Evolutionary conservation across 1,139 yeast species (phyloP), one percentile per base, ranked within the genome.

Genomic region (Yamadazyma sp.): DNA sequence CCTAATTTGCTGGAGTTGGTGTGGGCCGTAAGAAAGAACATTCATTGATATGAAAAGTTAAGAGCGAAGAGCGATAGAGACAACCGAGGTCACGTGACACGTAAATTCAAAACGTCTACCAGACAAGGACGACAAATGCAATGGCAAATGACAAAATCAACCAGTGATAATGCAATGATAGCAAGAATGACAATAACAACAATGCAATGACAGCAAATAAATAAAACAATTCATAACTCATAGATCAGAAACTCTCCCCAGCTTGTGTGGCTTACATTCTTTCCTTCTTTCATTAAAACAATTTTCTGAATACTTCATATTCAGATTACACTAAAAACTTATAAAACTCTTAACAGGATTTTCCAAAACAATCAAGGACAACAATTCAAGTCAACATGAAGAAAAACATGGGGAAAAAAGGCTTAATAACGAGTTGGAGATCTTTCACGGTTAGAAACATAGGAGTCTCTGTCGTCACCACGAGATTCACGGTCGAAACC

Each of bases 341-440:
- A 33, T 33, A 33, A 27, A 33, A 33, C 35, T 26, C 12, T 33
- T 33, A 32, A 32, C 23, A 21, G 12, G 11, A 9, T 17, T 16
- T 22, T 11, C 33, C 20, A 28, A 14, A 14, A 28, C 13, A 13
- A 16, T 28, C 12, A 28, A 9, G 14, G 28, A 28, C 20, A 7
- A 16, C 20, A 28, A 28, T 11, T 11, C 30, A 25, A 25, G 12
- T 11, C 11, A 11, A 8, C 28, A 25, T 12, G 11, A 25, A 25
- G 12, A 12, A 25, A 12, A 3, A 4, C 10, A 7, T 11, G 28
- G 8, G 25, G n/a, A 25, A 14, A 11, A n/a, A n/a, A 4, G 4
- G 15, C 21, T 32, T 62, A 67, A 51, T 65, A 68, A 57, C 73
- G 67, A 41, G 71, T 64, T 56, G 73, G 74, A 41, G 73, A 68